phyloP scores from a whole-genome alignment of 73 alveolate species.

The Tetrahymena elliotti region DNA sequence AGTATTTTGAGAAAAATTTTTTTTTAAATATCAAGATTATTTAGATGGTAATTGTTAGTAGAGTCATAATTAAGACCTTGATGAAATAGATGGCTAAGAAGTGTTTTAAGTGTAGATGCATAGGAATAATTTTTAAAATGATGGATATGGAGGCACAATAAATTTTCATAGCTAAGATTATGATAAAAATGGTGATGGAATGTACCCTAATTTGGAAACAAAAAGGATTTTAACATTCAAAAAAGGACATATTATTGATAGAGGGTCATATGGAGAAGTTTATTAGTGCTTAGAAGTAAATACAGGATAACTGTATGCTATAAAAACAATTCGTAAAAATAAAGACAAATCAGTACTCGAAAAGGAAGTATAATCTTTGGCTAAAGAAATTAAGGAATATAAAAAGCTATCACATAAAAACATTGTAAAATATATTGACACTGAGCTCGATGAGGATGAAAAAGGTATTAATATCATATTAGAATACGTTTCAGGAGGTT shows the following conservation, averaged over 20 bases:
- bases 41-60: not conserved
- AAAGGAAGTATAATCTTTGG: conserved; percentile 1
- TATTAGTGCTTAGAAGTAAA: conserved; percentile 61
- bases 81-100: not conserved
- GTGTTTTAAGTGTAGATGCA: not conserved
- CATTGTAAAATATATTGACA: conserved; percentile 33
- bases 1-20: not conserved
- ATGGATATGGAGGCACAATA: not conserved
- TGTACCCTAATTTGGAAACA: not conserved
- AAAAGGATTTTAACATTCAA: not conserved
- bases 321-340: conserved; percentile 37
- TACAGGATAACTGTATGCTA: conserved; percentile 72
- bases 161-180: not conserved
- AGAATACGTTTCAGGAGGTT: conserved; percentile 52
- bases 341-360: not conserved
- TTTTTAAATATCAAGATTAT: not conserved
- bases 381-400: conserved; percentile 37
- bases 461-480: conserved; percentile 39
- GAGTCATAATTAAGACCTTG: not conserved
- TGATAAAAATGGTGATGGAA: not conserved
- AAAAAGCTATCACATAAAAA: conserved; percentile 41
- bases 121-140: not conserved
- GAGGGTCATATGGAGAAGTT: conserved; percentile 57
- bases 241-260: conserved; percentile 44
- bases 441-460: conserved; percentile 46